Evolutionary conservation across 805 yeast species (phyloP).

Genomic region (Yarrowia hollandica): DNA sequence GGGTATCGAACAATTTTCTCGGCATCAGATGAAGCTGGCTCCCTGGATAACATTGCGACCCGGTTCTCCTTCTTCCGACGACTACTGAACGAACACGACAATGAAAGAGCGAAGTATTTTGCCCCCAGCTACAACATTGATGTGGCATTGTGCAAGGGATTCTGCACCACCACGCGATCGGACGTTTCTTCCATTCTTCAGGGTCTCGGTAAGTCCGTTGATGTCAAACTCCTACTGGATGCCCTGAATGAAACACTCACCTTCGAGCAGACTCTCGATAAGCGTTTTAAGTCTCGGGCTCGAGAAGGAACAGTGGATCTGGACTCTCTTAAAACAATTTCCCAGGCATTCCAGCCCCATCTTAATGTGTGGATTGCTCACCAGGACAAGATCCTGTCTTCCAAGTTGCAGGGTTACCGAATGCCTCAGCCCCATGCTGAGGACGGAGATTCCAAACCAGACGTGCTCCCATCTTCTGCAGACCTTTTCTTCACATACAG

Average conservation of each 20-base stretch:
- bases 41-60: conserved; percentile 79
- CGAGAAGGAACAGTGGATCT: conserved; percentile 5
- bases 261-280: conserved; percentile 73
- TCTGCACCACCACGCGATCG: conserved; percentile 66
- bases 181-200: conserved; percentile 61
- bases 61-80: conserved; percentile 80
- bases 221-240: conserved; percentile 64
- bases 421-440: conserved; percentile 44
- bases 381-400: conserved; percentile 66
- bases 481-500: conserved; percentile 81
- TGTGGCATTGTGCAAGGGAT: conserved; percentile 56
- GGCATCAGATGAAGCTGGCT: conserved; percentile 88
- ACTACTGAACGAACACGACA: conserved; percentile 59
- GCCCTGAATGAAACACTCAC: conserved; percentile 77
- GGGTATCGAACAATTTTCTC: conserved; percentile 78
- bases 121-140: conserved; percentile 74
- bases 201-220: conserved; percentile 46
- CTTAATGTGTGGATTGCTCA: conserved; percentile 81
- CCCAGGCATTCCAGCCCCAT: conserved; percentile 79
- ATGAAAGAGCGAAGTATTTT: conserved; percentile 55
- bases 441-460: conserved; percentile 49
- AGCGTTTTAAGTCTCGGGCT: conserved; percentile 47
- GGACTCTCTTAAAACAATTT: conserved; percentile 46
- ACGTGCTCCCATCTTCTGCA: conserved; percentile 78
- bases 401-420: conserved; percentile 64